Evolutionary conservation across 768 basidiomycete genomes (phyloP).

Genomic region (Hemileccinum impolitum): DNA sequence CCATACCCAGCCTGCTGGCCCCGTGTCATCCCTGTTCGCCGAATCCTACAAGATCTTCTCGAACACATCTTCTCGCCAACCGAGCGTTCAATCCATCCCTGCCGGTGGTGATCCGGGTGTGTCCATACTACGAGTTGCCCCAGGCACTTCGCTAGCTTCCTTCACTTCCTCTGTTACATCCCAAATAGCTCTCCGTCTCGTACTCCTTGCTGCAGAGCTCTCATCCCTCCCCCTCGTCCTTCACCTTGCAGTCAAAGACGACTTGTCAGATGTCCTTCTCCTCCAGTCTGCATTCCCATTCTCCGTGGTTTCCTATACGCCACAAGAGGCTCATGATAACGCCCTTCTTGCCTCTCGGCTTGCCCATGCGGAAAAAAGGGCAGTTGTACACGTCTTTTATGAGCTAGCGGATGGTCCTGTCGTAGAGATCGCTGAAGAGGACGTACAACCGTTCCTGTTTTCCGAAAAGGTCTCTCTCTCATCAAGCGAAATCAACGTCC

Average conservation of each 20-base stretch:
- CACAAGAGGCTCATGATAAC: conserved; percentile 87
- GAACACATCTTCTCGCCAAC: conserved; percentile 35
- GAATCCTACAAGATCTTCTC: conserved; percentile 30
- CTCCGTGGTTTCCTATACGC: conserved; percentile 72
- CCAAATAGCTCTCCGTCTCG: conserved; percentile 54
- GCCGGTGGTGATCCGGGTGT: conserved; percentile 64
- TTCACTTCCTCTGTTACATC: conserved; percentile 54
- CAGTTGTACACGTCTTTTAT: conserved; percentile 87
- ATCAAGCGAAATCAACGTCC: conserved; percentile 34
- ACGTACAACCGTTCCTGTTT: conserved; percentile 58
- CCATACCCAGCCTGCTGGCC: conserved; percentile 47
- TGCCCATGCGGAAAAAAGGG: conserved; percentile 63
- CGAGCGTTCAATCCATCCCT: conserved; percentile 50
- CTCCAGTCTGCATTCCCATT: conserved; percentile 79
- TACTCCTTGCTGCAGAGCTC: conserved; percentile 68
- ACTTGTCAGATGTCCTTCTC: conserved; percentile 71
- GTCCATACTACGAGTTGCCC: conserved; percentile 48
- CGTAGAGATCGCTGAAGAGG: conserved; percentile 54
- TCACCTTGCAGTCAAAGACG: conserved; percentile 61
- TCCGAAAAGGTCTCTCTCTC: conserved; percentile 34
- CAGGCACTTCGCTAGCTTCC: conserved; percentile 46
- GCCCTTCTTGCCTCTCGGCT: conserved; percentile 82
- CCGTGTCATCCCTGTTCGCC: conserved; percentile 39
- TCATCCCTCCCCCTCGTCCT: conserved; percentile 64
- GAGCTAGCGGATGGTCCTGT: conserved; percentile 37